A percentile compares a stretch with the other conserved stretches of the same genome.
Conservation (phyloP, 176 grass and related monocot species). For the Canna indica region DNA sequence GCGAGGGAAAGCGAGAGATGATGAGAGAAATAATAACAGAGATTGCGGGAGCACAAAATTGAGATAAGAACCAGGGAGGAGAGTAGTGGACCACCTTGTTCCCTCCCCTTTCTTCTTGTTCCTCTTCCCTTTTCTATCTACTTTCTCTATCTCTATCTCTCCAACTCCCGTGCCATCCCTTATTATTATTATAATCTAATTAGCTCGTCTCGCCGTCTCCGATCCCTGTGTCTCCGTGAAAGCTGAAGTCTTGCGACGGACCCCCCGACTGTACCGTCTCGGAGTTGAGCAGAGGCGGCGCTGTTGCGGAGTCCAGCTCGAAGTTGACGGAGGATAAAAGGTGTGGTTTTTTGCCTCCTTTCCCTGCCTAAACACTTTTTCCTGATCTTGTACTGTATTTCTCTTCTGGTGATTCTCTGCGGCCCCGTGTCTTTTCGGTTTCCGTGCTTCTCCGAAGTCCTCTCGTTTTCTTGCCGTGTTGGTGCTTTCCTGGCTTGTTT, state of each 20-base stretch:
- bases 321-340: not conserved
- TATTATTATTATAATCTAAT: not conserved
- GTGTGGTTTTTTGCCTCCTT: not conserved
- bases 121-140: not conserved
- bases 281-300: not conserved
- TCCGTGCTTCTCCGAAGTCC: not conserved
- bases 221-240: not conserved
- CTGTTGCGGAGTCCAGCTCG: not conserved
- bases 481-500: not conserved
- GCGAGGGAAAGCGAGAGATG: no score
- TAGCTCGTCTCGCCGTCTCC: not conserved
- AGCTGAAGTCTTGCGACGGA: not conserved
- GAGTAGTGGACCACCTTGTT: not conserved
- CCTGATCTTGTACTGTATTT: no score
- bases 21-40: not conserved
- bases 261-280: not conserved
- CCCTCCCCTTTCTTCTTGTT: not conserved
- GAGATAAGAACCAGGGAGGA: not conserved
- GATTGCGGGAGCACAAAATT: not conserved
- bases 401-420: not conserved
- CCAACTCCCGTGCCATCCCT: not conserved
- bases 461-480: not conserved
- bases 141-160: not conserved
- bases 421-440: not conserved
- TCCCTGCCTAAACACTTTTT: not conserved